Evolutionary conservation across 139 green algal genomes (phyloP).

Genomic region (Chlamydomonas applanata): DNA sequence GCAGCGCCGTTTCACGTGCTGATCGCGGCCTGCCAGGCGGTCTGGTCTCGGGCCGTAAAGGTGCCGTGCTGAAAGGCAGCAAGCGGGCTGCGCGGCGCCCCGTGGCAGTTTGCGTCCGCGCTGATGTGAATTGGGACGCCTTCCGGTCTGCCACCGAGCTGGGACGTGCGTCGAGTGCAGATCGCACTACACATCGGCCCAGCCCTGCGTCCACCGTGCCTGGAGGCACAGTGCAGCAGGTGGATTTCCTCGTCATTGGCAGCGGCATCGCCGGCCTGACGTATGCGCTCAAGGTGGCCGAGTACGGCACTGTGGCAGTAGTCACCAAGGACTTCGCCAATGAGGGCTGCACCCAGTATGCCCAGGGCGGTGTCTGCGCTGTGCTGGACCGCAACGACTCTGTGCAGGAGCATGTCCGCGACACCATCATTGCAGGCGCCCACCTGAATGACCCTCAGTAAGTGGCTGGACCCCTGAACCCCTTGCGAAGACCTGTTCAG

Average conservation of each 20-base stretch:
- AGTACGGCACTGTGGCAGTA: constrained; percentile 88
- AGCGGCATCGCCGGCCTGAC: constrained; percentile 92
- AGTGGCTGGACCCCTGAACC: constrained; percentile 35
- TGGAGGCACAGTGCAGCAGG: constrained; percentile 36
- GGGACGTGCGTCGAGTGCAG: background rate
- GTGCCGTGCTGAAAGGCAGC: background rate
- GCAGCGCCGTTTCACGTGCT: background rate
- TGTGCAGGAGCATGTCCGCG: constrained; percentile 82
- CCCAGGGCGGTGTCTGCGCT: constrained; percentile 91
- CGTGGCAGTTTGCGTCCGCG: background rate
- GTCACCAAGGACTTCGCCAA: constrained; percentile 86
- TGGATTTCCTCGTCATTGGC: constrained; percentile 94
- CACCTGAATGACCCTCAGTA: constrained; percentile 78
- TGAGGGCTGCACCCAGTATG: constrained; percentile 87
- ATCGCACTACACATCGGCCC: background rate
- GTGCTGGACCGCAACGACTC: constrained; percentile 88
- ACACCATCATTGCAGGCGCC: constrained; percentile 88
- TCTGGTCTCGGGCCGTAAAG: too few relatives aligned
- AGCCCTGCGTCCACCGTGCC: background rate
- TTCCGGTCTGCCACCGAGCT: constrained; percentile 10
- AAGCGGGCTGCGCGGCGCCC: background rate
- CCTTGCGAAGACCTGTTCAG: too few relatives aligned
- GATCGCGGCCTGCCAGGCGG: too few relatives aligned
- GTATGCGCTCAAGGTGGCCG: constrained; percentile 92
- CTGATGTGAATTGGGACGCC: constrained; percentile 52